These are phyloP conservation scores for Metschnikowia similis DNA, from an alignment of 805 yeast species.

Conservation along the genomic window DNA sequence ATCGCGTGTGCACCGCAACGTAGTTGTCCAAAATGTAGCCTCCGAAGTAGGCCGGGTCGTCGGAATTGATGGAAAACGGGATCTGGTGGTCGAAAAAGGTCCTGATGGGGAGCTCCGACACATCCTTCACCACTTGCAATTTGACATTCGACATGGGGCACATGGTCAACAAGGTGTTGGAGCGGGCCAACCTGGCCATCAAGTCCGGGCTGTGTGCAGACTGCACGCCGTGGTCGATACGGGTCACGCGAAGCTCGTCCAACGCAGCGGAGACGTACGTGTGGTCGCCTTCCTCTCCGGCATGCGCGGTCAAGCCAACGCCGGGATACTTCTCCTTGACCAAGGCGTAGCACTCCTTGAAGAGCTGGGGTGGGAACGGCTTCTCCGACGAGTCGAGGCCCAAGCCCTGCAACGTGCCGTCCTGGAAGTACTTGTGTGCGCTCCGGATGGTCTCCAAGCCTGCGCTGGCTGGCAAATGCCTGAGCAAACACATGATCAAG, in stretches of 20 bases:
- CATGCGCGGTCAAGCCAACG: constrained; percentile 74
- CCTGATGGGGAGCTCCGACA: constrained; percentile 62
- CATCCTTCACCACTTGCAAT: constrained; percentile 66
- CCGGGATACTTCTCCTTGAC: constrained; percentile 48
- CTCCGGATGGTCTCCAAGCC: constrained; percentile 55
- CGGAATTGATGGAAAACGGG: constrained; percentile 69
- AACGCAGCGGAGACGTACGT: constrained; percentile 58
- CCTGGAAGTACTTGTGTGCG: constrained; percentile 48
- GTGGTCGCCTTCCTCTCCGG: constrained; percentile 86
- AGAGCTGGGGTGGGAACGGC: constrained; percentile 72
- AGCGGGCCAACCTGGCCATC: constrained; percentile 52
- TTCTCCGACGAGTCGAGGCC: constrained; percentile 81
- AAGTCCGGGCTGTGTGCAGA: constrained; percentile 52
- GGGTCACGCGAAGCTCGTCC: constrained; percentile 48
- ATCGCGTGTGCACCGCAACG: constrained; percentile 57
- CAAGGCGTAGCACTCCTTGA: constrained; percentile 55
- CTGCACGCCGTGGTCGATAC: constrained; percentile 81
- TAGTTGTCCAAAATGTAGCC: constrained; percentile 81
- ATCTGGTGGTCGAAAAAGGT: constrained; percentile 57
- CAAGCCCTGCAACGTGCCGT: constrained; percentile 65
- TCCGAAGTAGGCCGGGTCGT: constrained; percentile 63
- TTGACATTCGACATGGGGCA: constrained; percentile 79
- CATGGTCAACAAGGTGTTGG: constrained; percentile 57
- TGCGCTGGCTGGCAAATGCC: constrained; percentile 64
- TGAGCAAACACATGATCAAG: constrained; percentile 74